phyloP scores from a whole-genome alignment of 495 filamentous ascomycete species.

The Amphirosellinia nigrospora region DNA sequence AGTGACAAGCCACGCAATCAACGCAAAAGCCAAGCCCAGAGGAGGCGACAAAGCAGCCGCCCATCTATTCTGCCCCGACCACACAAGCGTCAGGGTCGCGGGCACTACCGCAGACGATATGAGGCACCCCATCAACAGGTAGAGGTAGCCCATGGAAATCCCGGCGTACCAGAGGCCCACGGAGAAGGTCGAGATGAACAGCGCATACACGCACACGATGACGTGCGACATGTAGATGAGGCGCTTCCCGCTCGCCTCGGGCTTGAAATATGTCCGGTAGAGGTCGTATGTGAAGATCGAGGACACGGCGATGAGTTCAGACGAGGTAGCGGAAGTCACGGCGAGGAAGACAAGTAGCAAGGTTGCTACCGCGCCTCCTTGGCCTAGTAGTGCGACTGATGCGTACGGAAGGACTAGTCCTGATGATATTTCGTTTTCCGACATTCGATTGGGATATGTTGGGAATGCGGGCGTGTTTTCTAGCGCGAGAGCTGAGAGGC shows the following conservation, averaged over 20 bases:
- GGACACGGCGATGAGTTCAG: slow-evolving; percentile 90
- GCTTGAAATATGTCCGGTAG: slow-evolving; percentile 73
- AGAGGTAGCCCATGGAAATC: slow-evolving; percentile 64
- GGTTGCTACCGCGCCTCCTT: slow-evolving; percentile 83
- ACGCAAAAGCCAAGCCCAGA: slow-evolving; percentile 74
- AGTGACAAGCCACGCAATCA: slow-evolving; percentile 92
- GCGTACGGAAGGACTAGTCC: slow-evolving; percentile 90
- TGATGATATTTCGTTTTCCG: slow-evolving; percentile 75
- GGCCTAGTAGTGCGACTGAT: slow-evolving; percentile 86
- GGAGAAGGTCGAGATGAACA: slow-evolving; percentile 85
- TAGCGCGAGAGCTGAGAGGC: slow-evolving; percentile 83
- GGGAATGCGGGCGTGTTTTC: slow-evolving; percentile 78
- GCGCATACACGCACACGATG: slow-evolving; percentile 75
- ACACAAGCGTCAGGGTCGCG: slow-evolving; percentile 79
- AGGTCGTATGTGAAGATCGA: slow-evolving; percentile 95
- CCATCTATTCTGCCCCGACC: slow-evolving; percentile 83
- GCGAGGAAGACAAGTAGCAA: slow-evolving; percentile 95
- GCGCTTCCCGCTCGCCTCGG: slow-evolving; percentile 69
- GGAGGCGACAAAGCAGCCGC: slow-evolving; percentile 77
- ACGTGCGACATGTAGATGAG: slow-evolving; percentile 87
- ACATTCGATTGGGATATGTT: slow-evolving; percentile 74
- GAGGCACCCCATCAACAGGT: slow-evolving; percentile 91
- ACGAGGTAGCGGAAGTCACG: slow-evolving; percentile 87
- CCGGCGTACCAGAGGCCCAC: slow-evolving; percentile 77
- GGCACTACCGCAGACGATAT: slow-evolving; percentile 87